These are phyloP conservation scores for Colletotrichum lindemuthianum DNA, from an alignment of 2,329 filamentous ascomycete genomes.

Conservation along the genomic window DNA sequence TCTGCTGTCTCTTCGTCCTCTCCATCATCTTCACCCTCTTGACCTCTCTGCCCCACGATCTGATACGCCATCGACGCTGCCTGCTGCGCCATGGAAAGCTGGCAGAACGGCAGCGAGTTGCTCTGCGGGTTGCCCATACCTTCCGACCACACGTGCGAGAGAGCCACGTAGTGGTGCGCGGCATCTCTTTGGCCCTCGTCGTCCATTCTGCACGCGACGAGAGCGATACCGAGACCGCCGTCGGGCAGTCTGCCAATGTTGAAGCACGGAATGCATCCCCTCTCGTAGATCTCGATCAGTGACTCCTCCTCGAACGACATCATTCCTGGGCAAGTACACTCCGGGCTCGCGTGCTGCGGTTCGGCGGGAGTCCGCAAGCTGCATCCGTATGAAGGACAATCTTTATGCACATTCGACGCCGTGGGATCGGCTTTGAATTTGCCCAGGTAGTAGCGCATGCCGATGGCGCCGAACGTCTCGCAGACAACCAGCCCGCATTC, in stretches of 20 bases:
- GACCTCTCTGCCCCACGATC: background rate
- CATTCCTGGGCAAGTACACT: slow-evolving; percentile 16
- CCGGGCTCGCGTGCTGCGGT: slow-evolving; percentile 1
- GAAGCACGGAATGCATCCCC: slow-evolving; percentile 17
- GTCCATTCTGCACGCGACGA: slow-evolving; percentile 3
- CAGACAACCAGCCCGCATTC: slow-evolving; percentile 3
- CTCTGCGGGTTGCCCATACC: slow-evolving; percentile 7
- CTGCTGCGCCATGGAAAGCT: slow-evolving; percentile 13
- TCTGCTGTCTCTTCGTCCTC: background rate
- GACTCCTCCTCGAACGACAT: slow-evolving; percentile 16
- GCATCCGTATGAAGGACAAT: slow-evolving; percentile 10
- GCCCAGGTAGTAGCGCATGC: slow-evolving; percentile 11
- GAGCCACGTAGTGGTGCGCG: slow-evolving; percentile 16
- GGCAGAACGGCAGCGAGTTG: slow-evolving; percentile 23
- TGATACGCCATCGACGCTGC: slow-evolving; percentile 11
- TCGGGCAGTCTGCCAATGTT: slow-evolving; percentile 11
- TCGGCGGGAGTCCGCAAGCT: slow-evolving; percentile 1
- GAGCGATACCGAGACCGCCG: slow-evolving; percentile 4
- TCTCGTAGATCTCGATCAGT: slow-evolving; percentile 16
- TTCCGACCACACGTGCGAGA: slow-evolving; percentile 24
- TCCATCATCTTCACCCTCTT: background rate
- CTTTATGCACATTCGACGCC: background rate
- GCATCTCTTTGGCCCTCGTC: slow-evolving; percentile 10
- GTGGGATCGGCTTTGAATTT: slow-evolving; percentile 12
- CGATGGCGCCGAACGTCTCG: slow-evolving; percentile 15